Evolutionary conservation across 495 filamentous ascomycete genomes (phyloP).

Genomic region (Haplographium delicatum): DNA sequence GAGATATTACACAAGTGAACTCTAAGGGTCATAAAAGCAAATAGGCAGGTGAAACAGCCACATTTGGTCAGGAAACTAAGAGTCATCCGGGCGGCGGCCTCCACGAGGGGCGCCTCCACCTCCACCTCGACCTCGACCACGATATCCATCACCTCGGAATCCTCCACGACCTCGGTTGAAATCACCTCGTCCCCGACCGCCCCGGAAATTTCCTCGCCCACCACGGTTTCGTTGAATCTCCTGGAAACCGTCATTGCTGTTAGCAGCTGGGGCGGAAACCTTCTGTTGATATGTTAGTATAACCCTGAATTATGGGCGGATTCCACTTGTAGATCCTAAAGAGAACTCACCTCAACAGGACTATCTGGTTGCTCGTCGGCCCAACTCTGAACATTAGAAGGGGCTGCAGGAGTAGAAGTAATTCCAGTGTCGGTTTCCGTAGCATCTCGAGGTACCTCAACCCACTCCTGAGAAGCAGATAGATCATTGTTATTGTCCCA

Average conservation of each 20-base stretch:
- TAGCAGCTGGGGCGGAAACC: slow-evolving; percentile 27
- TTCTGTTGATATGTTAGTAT: slow-evolving; percentile 13
- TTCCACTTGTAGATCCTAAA: background rate
- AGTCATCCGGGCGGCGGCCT: slow-evolving; percentile 21
- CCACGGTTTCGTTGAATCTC: slow-evolving; percentile 55
- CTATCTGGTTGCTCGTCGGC: slow-evolving; percentile 59
- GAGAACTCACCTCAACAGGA: slow-evolving; percentile 29
- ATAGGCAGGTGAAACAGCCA: background rate
- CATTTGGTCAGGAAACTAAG: slow-evolving; percentile 6
- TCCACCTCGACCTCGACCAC: slow-evolving; percentile 37
- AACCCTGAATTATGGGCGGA: slow-evolving; percentile 11
- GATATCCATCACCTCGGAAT: slow-evolving; percentile 39
- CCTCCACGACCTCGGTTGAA: slow-evolving; percentile 45
- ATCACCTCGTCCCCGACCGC: slow-evolving; percentile 51
- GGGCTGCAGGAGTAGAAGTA: slow-evolving; percentile 52
- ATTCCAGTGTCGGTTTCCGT: slow-evolving; percentile 67
- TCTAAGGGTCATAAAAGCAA: background rate
- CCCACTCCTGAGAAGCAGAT: slow-evolving; percentile 62
- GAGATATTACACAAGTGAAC: slow-evolving; percentile 18
- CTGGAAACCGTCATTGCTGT: slow-evolving; percentile 62
- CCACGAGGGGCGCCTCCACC: slow-evolving; percentile 15
- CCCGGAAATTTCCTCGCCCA: slow-evolving; percentile 30
- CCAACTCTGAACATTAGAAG: slow-evolving; percentile 54
- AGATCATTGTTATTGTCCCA: slow-evolving; percentile 60
- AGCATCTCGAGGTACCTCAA: slow-evolving; percentile 66